phyloP scores from a whole-genome alignment of 2,329 filamentous ascomycete genomes.

The Ceratocystis alfenasii region DNA sequence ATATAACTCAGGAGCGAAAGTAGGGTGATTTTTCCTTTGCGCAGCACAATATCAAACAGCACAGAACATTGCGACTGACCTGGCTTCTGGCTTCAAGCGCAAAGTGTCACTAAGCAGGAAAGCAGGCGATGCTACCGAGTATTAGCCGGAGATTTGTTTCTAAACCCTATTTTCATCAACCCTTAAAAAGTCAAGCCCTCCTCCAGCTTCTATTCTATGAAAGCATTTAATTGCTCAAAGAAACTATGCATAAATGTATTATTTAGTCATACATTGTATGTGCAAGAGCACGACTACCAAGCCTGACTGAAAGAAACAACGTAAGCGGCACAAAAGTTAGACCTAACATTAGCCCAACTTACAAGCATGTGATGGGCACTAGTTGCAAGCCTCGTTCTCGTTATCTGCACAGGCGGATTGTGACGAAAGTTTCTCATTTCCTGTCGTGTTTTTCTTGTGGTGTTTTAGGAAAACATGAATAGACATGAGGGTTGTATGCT shows the following conservation, averaged over 20 bases:
- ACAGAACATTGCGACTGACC: not conserved
- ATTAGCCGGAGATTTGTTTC: not conserved
- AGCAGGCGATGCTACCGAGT: not conserved
- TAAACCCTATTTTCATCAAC: not conserved
- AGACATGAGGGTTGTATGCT: not conserved
- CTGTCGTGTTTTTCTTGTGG: not conserved
- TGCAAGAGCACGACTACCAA: too few relatives aligned
- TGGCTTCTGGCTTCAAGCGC: not conserved
- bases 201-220: not conserved
- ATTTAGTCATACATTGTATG: too few relatives aligned
- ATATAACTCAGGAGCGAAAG: not conserved
- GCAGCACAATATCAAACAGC: not conserved
- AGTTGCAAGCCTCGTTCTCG: not conserved
- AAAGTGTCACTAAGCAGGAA: conserved; percentile 14
- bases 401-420: not conserved
- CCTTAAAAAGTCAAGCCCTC: not conserved
- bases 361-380: not conserved
- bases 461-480: not conserved
- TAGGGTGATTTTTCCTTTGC: not conserved
- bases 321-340: too few relatives aligned
- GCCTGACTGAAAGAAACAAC: too few relatives aligned
- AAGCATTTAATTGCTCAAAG: too few relatives aligned
- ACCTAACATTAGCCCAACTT: too few relatives aligned
- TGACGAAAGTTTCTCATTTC: not conserved
- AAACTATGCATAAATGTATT: too few relatives aligned